These are phyloP conservation scores for Colletotrichum sp. DNA, from an alignment of 2,329 filamentous ascomycete species.

Conservation along the genomic window DNA sequence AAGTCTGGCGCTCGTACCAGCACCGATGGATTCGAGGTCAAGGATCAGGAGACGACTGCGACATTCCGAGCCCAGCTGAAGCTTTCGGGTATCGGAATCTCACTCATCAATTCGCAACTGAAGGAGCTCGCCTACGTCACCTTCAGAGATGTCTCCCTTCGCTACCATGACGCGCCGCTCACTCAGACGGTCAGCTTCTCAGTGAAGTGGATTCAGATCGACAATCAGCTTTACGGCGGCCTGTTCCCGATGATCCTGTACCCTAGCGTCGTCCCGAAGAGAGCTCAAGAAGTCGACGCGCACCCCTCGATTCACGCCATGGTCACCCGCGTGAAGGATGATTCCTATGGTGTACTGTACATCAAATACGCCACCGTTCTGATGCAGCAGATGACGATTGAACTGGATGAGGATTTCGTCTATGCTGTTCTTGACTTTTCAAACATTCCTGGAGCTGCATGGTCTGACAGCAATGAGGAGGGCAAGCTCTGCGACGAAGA, in stretches of 20 bases:
- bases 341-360: conserved; percentile 96
- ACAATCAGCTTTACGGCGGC: conserved; percentile 97
- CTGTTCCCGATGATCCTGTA: conserved; percentile 98
- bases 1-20: conserved; percentile 56
- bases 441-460: conserved; percentile 88
- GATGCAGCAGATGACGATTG: conserved; percentile 96
- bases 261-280: conserved; percentile 96
- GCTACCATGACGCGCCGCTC: conserved; percentile 89
- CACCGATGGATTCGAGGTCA: conserved; percentile 86
- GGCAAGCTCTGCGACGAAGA: conserved; percentile 88
- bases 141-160: conserved; percentile 87
- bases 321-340: conserved; percentile 94
- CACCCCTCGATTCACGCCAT: conserved; percentile 94
- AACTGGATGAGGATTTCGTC: conserved; percentile 97
- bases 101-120: conserved; percentile 89
- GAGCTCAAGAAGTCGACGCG: conserved; percentile 92
- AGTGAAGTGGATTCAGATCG: conserved; percentile 98
- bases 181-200: conserved; percentile 91
- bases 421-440: conserved; percentile 95
- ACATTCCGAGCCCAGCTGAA: conserved; percentile 90
- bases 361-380: conserved; percentile 97
- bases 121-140: conserved; percentile 94
- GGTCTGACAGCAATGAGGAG: conserved; percentile 78
- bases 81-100: conserved; percentile 89
- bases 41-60: conserved; percentile 85